Conservation (phyloP, 176 grass and related monocot species). For the barley (Hordeum vulgare) region DNA sequence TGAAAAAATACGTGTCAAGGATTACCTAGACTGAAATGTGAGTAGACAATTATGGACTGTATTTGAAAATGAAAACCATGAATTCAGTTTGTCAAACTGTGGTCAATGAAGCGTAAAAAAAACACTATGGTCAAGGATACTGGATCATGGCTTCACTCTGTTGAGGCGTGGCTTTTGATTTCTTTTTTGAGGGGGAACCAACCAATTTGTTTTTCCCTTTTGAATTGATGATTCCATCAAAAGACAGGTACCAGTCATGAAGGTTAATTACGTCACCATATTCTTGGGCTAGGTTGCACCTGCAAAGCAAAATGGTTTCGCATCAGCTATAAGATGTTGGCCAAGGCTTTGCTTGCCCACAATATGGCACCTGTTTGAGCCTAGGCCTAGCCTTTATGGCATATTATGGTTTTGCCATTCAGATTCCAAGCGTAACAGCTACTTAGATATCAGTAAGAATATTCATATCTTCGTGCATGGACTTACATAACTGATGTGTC, state of each 20-base stretch:
- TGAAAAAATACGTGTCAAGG: constrained; percentile 35
- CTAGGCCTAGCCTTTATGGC: background rate
- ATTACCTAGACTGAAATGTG: constrained; percentile 3
- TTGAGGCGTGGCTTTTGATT: constrained; percentile 33
- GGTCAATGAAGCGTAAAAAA: too few relatives aligned
- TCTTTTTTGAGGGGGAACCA: constrained; percentile 59
- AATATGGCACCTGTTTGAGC: background rate
- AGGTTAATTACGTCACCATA: constrained; percentile 92
- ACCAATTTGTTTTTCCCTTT: constrained; percentile 39
- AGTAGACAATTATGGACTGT: background rate
- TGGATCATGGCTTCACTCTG: constrained; percentile 63
- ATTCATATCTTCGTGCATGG: background rate
- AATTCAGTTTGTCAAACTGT: background rate
- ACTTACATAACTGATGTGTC: constrained; percentile 86
- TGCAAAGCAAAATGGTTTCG: constrained; percentile 22
- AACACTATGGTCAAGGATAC: constrained; percentile 46
- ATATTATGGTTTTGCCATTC: background rate
- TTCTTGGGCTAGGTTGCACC: constrained; percentile 86
- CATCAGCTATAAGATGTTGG: background rate
- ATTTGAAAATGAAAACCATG: background rate
- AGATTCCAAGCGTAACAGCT: background rate
- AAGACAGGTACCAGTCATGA: constrained; percentile 84
- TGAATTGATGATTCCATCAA: constrained; percentile 51
- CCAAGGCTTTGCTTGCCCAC: background rate
- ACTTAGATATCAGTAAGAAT: background rate